These are phyloP conservation scores for Flaveria bidentis DNA, from an alignment of 129 eudicot species.

Conservation along the genomic window DNA sequence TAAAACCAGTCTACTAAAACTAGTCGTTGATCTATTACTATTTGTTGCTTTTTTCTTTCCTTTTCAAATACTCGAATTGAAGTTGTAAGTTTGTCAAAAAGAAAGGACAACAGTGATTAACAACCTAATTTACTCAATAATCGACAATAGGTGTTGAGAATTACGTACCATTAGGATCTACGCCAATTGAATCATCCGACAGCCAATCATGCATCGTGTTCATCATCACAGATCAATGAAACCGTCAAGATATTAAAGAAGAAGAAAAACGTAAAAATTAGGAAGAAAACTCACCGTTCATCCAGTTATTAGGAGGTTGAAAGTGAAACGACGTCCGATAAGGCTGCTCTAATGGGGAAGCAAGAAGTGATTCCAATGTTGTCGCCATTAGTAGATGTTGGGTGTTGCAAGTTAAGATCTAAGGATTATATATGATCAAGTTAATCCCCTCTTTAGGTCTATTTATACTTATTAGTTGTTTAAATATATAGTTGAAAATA, in stretches of 20 bases:
- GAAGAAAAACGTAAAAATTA: background rate
- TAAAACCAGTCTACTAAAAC: no score
- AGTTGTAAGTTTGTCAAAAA: background rate
- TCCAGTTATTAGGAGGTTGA: constrained; percentile 60
- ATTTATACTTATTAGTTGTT: no score
- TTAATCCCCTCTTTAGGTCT: background rate
- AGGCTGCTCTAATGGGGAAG: constrained; percentile 25
- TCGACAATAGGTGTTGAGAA: background rate
- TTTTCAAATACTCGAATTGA: background rate
- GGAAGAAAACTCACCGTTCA: constrained; percentile 52
- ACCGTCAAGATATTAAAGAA: background rate
- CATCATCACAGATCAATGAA: constrained; percentile 14
- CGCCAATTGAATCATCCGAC: constrained; percentile 14
- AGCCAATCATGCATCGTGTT: background rate
- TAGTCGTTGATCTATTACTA: no score
- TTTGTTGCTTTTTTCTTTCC: no score
- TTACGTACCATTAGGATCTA: constrained; percentile 77
- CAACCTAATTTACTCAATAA: background rate
- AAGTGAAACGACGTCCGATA: constrained; percentile 42
- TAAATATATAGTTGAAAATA: background rate
- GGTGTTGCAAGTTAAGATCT: constrained; percentile 16
- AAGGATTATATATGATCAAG: background rate
- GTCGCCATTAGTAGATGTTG: constrained; percentile 3
- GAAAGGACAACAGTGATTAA: background rate
- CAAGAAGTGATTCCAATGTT: background rate